Evolutionary conservation across 208 protist genomes (phyloP).

Genomic region (Tritrichomonas musculus): DNA sequence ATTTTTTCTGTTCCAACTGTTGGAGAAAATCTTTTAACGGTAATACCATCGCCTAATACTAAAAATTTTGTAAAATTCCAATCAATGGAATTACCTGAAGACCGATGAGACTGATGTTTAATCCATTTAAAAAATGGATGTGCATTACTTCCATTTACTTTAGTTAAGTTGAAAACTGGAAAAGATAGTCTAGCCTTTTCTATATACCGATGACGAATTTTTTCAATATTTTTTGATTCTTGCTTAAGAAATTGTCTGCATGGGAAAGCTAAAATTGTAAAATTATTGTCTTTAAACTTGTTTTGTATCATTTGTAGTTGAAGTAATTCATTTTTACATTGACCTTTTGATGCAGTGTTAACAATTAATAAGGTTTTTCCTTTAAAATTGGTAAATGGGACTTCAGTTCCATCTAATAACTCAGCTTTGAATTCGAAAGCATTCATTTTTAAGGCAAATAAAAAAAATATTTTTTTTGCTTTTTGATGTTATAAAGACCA

Average conservation of each 20-base stretch:
- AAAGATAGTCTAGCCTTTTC: not conserved
- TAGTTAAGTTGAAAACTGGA: not conserved
- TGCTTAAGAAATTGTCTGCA: not conserved
- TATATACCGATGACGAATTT: not conserved
- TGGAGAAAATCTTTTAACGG: not conserved
- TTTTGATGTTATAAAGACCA: too few relatives aligned
- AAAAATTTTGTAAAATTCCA: slow-evolving; percentile 11
- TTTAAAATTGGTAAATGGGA: not conserved
- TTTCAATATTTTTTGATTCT: not conserved
- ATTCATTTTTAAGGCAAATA: too few relatives aligned
- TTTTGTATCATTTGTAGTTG: not conserved
- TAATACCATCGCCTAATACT: not conserved
- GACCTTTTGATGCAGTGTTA: not conserved
- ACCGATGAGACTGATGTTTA: not conserved
- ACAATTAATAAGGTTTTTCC: not conserved
- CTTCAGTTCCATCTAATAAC: not conserved
- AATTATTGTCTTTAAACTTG: not conserved
- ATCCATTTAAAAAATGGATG: not conserved
- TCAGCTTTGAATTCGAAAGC: too few relatives aligned
- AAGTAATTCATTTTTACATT: not conserved
- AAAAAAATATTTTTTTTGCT: too few relatives aligned
- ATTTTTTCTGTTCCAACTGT: too few relatives aligned
- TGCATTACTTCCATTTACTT: not conserved
- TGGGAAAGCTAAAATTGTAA: not conserved
- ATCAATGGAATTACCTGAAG: not conserved